These are phyloP conservation scores for Cyclotella choctawhatcheeana DNA, from an alignment of 108 stramenopile species.

Conservation along the genomic window DNA sequence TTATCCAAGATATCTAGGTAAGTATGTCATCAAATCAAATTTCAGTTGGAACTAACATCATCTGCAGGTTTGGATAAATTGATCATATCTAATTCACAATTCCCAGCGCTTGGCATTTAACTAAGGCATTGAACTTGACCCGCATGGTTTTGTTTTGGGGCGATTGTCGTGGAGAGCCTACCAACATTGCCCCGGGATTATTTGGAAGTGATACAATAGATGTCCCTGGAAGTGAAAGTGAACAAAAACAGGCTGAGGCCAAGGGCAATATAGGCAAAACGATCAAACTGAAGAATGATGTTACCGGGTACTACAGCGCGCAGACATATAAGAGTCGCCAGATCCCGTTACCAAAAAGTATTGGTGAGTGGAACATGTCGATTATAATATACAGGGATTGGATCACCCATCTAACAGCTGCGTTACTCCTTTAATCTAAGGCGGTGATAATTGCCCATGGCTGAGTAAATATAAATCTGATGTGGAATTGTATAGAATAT, in stretches of 20 bases:
- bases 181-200: background rate
- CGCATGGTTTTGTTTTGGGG: conserved; percentile 18
- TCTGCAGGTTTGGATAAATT: too few relatives aligned
- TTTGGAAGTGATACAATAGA: conserved; percentile 41
- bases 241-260: background rate
- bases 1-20: conserved; percentile 13
- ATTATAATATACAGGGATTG: too few relatives aligned
- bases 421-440: too few relatives aligned
- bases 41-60: too few relatives aligned
- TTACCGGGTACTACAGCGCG: conserved; percentile 30
- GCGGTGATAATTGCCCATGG: conserved; percentile 30
- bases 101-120: conserved; percentile 20
- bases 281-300: conserved; percentile 57
- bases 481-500: conserved; percentile 35
- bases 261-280: conserved; percentile 16
- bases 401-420: too few relatives aligned
- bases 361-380: too few relatives aligned
- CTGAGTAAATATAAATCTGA: conserved; percentile 40
- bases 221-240: conserved; percentile 23
- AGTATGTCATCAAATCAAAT: too few relatives aligned
- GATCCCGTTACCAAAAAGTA: conserved; percentile 39
- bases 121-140: conserved; percentile 13
- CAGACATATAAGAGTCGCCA: conserved; percentile 51
- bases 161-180: conserved; percentile 15
- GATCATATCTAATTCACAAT: too few relatives aligned